phyloP scores from a whole-genome alignment of 176 grass and related monocot species.

The Avena sativa region DNA sequence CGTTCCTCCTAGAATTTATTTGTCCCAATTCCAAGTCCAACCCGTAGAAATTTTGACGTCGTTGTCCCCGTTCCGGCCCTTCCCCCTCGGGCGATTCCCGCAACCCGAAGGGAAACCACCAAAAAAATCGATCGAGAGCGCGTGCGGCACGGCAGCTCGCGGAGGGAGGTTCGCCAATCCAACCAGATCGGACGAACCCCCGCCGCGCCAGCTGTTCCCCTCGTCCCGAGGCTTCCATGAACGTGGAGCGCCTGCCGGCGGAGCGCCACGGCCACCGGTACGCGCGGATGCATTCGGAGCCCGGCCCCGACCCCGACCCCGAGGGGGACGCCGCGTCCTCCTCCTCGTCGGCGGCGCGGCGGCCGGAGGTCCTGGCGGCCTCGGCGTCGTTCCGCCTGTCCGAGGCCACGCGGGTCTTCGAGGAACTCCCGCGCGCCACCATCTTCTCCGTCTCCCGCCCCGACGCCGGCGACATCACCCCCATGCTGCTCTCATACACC shows the following conservation, averaged over 20 bases:
- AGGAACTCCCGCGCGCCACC: constrained; percentile 72
- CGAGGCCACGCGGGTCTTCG: constrained; percentile 68
- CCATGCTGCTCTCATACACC: constrained; percentile 90
- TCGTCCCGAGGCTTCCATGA: constrained; percentile 46
- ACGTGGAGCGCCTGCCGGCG: constrained; percentile 55
- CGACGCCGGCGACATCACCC: constrained; percentile 92
- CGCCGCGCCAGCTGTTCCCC: constrained; percentile 8
- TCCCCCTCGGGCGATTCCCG: constrained; percentile 28
- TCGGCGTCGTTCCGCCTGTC: constrained; percentile 68
- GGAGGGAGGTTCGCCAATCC: constrained; percentile 21
- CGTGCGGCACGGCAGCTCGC: not conserved
- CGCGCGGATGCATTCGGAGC: constrained; percentile 58
- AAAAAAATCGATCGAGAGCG: not conserved
- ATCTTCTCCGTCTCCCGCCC: constrained; percentile 82
- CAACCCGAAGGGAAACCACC: constrained; percentile 3
- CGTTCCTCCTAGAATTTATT: not conserved
- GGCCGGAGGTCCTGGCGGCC: constrained; percentile 61
- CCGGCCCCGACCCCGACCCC: not conserved
- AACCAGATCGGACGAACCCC: constrained; percentile 42
- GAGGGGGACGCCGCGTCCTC: constrained; percentile 8
- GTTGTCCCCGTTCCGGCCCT: not conserved
- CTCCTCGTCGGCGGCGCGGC: constrained; percentile 17
- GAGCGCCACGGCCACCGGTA: constrained; percentile 50
- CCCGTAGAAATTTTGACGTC: not conserved
- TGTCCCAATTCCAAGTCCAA: not conserved